Base-by-base conservation (phyloP, 257 asterid genomes). In the Nicotiana attenuata region DNA sequence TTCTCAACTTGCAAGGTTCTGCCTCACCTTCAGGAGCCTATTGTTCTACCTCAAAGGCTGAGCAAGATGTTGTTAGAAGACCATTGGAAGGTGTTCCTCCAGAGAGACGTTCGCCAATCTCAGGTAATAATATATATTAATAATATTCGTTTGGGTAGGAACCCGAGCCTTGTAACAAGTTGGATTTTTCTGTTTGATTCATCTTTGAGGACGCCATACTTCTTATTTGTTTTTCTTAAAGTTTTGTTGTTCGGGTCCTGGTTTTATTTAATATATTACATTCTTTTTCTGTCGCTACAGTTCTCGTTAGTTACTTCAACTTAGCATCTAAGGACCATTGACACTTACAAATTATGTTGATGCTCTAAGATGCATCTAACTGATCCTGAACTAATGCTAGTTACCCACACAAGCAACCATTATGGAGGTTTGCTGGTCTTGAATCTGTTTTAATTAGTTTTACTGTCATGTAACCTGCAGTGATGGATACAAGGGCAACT, bases 31-130 rank as follows among this genome's bases (percentile, higher is more conserved):
- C 97, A 9, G 93, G 92, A 65, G 91, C 89, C 81, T 94, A 90
- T 66, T 92, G 97, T 56, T 90, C 91, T 76, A 91, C 99, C 73
- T 92, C 97, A 17, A 92, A 85, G 84, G 91, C 88, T 80, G 99
- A 94, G 41, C 84, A 81, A 35, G 92, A 92, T 83, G 84, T 82
- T 82, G 64, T 86, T 26, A 87, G 92, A 83, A 82, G 90, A 78
- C 87, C 83, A 33, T 86, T 89, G 50, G 97, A 88, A 45, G 82
- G 91, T 52, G 82, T 88, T 76, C 84, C 90, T 38, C 91, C 82
- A 11, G 97, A 94, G 78, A 90, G 97, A 9, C 94, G 97, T 10
- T 93, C 99, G 19, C 99, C 97, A 33, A 83, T 89, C 85, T 96
- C 99, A 88, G 98, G 99, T 96, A 90, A 28, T 38, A 65, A 41